Evolutionary conservation across 495 filamentous ascomycete genomes (phyloP), one percentile per base, ranked within the genome.

Genomic region (Penicillium steckii): DNA sequence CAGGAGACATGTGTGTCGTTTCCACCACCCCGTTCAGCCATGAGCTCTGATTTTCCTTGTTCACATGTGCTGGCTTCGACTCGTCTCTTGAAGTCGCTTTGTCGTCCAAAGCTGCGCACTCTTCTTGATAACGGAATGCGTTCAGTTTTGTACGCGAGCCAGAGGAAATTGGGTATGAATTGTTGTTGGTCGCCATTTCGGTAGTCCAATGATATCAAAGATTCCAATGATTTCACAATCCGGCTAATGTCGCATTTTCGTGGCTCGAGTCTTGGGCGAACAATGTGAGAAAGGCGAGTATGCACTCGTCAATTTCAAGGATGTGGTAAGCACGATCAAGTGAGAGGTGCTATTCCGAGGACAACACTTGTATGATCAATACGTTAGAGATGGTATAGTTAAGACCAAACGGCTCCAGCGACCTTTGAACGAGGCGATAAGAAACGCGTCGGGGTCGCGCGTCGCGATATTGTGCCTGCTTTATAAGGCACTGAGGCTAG

Each of bases 91-190:
- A 55, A 7, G 55, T 52, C 35, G 54, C 48, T 15, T 68, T 70
- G 25, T 80, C 71, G 30, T n/a, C n/a, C n/a, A 71, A 61, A 13
- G 40, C 50, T 12, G 55, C 62, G 15, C 56, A 50, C 42, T 57
- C 61, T 19, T 58, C 66, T 58, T 52, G 60, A 42, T 73, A 85
- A 56, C 78, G 77, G 56, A 85, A 86, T 18, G 75, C 70, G 56
- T 80, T 80, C 44, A 87, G 65, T 60, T 85, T 86, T 13, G 77
- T 73, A 56, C 73, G 80, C 4, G 82, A 80, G 52, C 79, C 70
- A 1, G 76, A 73, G 8, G 81, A 84, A 3, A 81, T 69, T 21
- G 70, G 66, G 27, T 60, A 57, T 33, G 63, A 44, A 18, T 55
- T 59, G 24, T 55, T 37, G 40, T 60, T 65, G 45, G 51, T 61